Base-by-base conservation (phyloP, 148 eudicot genomes). In the Amaranthus cruentus region DNA sequence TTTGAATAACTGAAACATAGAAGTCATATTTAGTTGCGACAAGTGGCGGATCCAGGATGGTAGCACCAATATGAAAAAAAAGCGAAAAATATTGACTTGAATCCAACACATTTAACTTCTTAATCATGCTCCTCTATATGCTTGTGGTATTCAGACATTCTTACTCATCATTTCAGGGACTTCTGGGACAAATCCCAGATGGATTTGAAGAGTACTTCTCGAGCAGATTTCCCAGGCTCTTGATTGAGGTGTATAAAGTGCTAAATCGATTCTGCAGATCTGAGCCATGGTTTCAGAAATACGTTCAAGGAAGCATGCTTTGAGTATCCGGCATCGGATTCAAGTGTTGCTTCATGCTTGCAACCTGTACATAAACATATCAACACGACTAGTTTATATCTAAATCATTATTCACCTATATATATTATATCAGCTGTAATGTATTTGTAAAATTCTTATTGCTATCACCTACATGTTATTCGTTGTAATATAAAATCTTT, bases 161-260 rank as follows among this genome's bases (percentile, higher is more conserved):
- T 14, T 7, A 13, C 48, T 55, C 48, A 46, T 18, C 18, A 50
- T 72, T 81, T 62, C 72, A 68, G 86, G 74, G 68, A 15, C 74
- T 83, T 56, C 75, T 83, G 42, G 83, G 86, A 59, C 5, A 79
- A 12, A 72, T 80, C 10, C 86, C 83, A 38, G 86, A 77, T 64
- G 83, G 83, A 74, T 77, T 83, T 55, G 83, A 80, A 47, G 81
- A 77, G 62, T 80, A 80, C 78, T 83, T 83, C 72, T 38, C 48
- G 3, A 62, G 79, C 79, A 74, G 73, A 75, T 83, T 80, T 69
- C 83, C 86, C 2, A 57, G 66, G 58, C 72, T 83, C 63, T 53
- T 83, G 71, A 83, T 83, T 47, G 86, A 80, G 69, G 83, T 77
- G 54, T 80, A 80, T 58, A 77, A 77, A 67, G 81, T 83, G 57